Percentiles rank a stretch among this genome's conserved stretches.
These are phyloP conservation scores for Globisporangium irregulare DNA, from an alignment of 352 stramenopile genomes.

Conservation along the genomic window DNA sequence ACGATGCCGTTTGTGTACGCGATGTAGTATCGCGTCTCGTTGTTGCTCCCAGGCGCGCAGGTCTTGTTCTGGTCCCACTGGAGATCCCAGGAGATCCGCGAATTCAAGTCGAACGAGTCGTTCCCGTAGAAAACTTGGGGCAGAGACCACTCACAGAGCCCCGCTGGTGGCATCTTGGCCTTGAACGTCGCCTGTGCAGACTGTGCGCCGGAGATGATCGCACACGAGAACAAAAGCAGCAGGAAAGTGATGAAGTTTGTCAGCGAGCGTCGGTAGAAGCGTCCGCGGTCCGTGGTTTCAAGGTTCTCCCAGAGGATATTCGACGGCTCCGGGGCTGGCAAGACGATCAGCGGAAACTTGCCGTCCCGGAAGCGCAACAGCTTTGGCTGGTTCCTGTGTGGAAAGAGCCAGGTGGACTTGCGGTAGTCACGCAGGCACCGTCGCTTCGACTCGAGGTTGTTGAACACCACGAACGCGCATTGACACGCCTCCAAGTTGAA, in stretches of 20 bases:
- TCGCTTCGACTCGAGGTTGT: constrained; percentile 75
- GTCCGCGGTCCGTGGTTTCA: constrained; percentile 55
- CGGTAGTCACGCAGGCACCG: constrained; percentile 81
- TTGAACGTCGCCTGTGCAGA: constrained; percentile 71
- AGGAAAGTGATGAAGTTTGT: constrained; percentile 75
- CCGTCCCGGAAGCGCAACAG: constrained; percentile 56
- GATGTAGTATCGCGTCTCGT: constrained; percentile 47
- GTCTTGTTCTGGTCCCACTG: constrained; percentile 55
- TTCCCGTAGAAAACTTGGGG: constrained; percentile 64
- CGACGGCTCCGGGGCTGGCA: constrained; percentile 64
- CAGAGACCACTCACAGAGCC: constrained; percentile 54
- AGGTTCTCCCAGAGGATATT: constrained; percentile 90
- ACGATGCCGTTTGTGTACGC: constrained; percentile 64
- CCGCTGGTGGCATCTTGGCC: constrained; percentile 51
- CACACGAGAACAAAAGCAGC: constrained; percentile 62
- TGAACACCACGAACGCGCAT: constrained; percentile 87
- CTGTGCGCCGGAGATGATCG: constrained; percentile 75
- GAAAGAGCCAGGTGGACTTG: constrained; percentile 38
- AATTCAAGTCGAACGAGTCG: constrained; percentile 19
- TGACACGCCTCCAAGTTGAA: constrained; percentile 66
- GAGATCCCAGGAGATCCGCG: constrained; percentile 39
- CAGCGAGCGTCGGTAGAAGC: constrained; percentile 59
- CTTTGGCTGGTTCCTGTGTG: constrained; percentile 50
- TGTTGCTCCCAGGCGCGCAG: constrained; percentile 24
- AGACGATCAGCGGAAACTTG: constrained; percentile 43